Evolutionary conservation across 1,284 basidiomycete species (phyloP).

Genomic region (Trametes pubescens): DNA sequence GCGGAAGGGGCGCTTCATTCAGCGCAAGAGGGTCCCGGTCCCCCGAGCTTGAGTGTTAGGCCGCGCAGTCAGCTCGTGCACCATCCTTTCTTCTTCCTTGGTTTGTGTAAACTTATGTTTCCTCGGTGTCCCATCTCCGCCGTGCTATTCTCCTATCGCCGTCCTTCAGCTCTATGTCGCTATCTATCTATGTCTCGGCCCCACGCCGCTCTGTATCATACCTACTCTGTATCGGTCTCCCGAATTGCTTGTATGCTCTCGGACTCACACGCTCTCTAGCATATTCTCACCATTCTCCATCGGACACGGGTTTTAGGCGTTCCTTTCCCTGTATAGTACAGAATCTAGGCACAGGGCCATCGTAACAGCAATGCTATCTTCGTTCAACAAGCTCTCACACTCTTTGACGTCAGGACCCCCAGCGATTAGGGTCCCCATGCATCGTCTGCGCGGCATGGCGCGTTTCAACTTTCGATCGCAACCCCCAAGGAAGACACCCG

Average conservation of each 20-base stretch:
- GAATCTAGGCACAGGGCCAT: neutral
- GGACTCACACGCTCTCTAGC: neutral
- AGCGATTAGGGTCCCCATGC: slow-evolving; percentile 1
- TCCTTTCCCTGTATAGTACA: neutral
- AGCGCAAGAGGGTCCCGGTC: slow-evolving; percentile 2
- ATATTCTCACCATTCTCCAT: neutral
- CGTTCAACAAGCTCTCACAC: too few species aligned
- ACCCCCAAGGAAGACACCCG: neutral
- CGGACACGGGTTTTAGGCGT: neutral
- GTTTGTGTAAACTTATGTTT: neutral
- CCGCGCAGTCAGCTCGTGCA: neutral
- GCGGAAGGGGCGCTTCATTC: slow-evolving; percentile 11
- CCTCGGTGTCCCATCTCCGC: slow-evolving; percentile 3
- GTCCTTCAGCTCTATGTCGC: neutral
- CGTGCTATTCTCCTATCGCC: slow-evolving; percentile 13
- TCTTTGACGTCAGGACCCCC: neutral
- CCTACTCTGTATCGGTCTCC: slow-evolving; percentile 6
- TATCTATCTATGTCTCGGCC: neutral
- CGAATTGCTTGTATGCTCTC: neutral
- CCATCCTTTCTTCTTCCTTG: neutral
- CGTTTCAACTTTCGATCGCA: neutral
- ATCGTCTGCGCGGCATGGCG: neutral
- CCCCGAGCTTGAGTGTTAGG: neutral
- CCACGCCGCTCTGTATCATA: slow-evolving; percentile 19
- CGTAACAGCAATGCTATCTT: too few species aligned